Base-by-base conservation (phyloP, 1,139 yeast species). In the Saccharomyces hybrid region DNA sequence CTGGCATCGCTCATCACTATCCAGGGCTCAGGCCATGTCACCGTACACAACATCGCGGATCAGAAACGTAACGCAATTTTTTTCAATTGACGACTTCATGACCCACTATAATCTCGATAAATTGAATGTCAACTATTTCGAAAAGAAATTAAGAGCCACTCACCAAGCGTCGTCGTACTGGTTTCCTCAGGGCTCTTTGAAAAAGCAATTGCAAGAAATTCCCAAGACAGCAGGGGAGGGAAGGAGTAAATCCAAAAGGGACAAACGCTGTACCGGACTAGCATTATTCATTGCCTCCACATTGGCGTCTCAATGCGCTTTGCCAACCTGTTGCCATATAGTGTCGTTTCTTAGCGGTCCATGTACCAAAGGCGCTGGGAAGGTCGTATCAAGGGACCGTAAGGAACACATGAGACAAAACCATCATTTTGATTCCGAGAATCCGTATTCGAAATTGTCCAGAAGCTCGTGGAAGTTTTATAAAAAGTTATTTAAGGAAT, bases 331-430 rank as follows among this genome's bases (percentile, higher is more conserved):
- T 50, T 29, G 28, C 42, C 48, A 53, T 24, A 55, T 58, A 12
- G 44, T 59, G 2, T 55, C 59, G 3, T 62, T 63, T 48, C 27
- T 63, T 8, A 47, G 48, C 2, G 66, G 66, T 1, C 64, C 66
- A 12, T 61, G 66, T 48, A 63, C 66, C 9, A 53, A 50, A 8
- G 64, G 62, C 3, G 57, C 62, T 1, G 66, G 66, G 3, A 63
- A 61, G 51, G 59, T 63, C 4, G 41, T 61, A 3, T 57, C 64
- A 4, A 53, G 56, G 28, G 57, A 57, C 32, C 34, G 41, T 29
- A 60, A 55, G 28, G 47, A 51, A 16, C 55, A 54, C 19, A 61
- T 63, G 11, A 52, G 66, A 38, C 59, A 58, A 31, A 60, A 57
- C 49, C 44, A 55, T 11, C 55, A 61, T 26, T 28, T 61, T 4